Evolutionary conservation across 2,329 filamentous ascomycete species (phyloP), one percentile per base, ranked within the genome.

Genomic region (Trichoderma sp.): DNA sequence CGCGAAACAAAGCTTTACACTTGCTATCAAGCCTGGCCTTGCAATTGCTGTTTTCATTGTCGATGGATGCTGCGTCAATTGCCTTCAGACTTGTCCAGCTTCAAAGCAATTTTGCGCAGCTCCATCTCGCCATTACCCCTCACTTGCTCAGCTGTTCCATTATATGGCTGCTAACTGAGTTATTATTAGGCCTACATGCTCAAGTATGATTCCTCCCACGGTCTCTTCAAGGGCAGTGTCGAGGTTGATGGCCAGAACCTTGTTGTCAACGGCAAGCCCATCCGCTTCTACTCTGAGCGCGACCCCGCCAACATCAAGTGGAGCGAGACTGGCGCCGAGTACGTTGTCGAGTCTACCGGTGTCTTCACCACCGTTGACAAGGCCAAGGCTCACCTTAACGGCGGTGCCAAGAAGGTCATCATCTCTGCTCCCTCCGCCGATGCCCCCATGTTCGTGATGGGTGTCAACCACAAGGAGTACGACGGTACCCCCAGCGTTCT

Each of bases 361-460:
- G 94, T 97, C 82, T 98, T 98, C 92, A 98, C 95, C 88, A 97
- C 94, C 86, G 94, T 86, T 78, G 95, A 97, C 74, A 97, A 97
- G 92, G 95, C 95, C 82, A 89, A 88, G 80, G 92, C 92, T 77
- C 95, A 98, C 86, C 90, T 98, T 87, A 91, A 92, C 86, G 95
- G 94, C 82, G 95, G 95, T 83, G 95, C 95, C 83, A 97, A 97
- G 93, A 97, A 97, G 91, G 95, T 94, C 83, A 85, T 94, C 87
- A 94, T 95, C 88, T 96, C 92, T 76, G 92, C 93, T 79, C 93
- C 93, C 79, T 96, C 93, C 73, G 91, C 92, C 76, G 96, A 99
- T 87, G 96, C 96, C 80, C 95, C 95, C 82, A 99, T 99, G 96
- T 99, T 96, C 90, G 96, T 99, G 82, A 96, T 97, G 91, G 96